Base-by-base conservation (phyloP, 2,329 filamentous ascomycete genomes). In the Fusarium fracticaudum region DNA sequence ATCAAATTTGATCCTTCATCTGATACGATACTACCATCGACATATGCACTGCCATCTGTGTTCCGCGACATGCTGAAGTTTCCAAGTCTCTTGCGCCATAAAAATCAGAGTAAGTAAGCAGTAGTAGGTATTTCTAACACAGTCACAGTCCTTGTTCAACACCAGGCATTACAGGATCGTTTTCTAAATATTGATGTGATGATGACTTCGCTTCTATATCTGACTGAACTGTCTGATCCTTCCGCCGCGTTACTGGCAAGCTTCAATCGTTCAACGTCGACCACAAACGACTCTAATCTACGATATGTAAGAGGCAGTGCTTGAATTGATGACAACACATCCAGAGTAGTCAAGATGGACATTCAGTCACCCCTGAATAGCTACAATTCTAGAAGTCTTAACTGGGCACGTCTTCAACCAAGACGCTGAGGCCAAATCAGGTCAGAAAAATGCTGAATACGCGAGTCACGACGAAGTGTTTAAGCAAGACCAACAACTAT, bases 41-140 rank as follows among this genome's bases (percentile, higher is more conserved):
- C 5, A 1, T 6, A 4, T 44, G 1, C 9, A 40, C 20, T 40
- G 3, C 20, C 41, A 5, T 22, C 9, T 17, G 18, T 15, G 8
- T 17, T 50, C 17, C 3, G 4, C 4, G 3, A 14, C 8, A 26
- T 15, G 8, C 3, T 37, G 4, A 11, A 12, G 8, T 11, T 4
- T 15, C 4, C 3, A 8, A 20, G 48, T 37, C 31, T 8, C n/a
- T 37, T 9, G 8, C 11, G 10, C 17, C 31, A 10, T 20, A 8
- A 44, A 1, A 26, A 0, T 8, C 17, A 26, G 15, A 26, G 3
- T 11, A 26, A 3, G 0, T 13, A 12, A 8, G 1, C 3, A 18
- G 4, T 3, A 5, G 10, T 26, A 20, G 6, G 24, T 20, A 8
- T 9, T 26, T 7, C 17, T 20, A 12, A 20, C 4, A 1, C 1